phyloP scores from a whole-genome alignment of 257 asterid species.

The Nicotiana noctiflora region DNA sequence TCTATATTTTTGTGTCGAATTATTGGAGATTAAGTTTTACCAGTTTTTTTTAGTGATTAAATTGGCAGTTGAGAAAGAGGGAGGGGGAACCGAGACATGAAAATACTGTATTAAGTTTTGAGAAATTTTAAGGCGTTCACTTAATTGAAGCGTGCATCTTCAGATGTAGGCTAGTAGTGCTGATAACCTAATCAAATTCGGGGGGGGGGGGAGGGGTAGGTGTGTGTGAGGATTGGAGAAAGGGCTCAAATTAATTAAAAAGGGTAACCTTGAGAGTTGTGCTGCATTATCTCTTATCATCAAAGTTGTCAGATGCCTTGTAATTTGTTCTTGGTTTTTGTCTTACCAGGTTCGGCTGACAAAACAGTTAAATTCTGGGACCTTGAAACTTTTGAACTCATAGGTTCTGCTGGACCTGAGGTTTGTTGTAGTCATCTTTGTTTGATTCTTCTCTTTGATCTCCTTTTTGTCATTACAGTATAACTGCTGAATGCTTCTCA shows the following conservation, averaged over 20 bases:
- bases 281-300: neutral
- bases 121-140: neutral
- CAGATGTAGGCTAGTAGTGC: neutral
- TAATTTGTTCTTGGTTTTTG: conserved; percentile 7
- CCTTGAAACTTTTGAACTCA: conserved; percentile 97
- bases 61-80: neutral
- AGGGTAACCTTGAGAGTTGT: neutral
- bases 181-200: neutral
- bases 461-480: neutral
- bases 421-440: conserved; percentile 27
- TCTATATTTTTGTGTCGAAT: neutral
- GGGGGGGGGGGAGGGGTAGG: neutral
- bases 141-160: neutral
- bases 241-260: neutral
- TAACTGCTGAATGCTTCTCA: neutral
- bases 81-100: neutral
- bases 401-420: conserved; percentile 98
- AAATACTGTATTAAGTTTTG: neutral
- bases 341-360: conserved; percentile 86
- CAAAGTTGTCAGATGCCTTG: neutral
- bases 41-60: neutral
- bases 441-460: conserved; percentile 6
- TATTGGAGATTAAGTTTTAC: neutral
- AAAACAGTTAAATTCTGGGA: conserved; percentile 97
- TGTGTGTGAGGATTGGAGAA: neutral